A percentile compares a stretch with the other conserved stretches of the same genome.
These are phyloP conservation scores for Jacaranda copaia DNA, from an alignment of 257 asterid genomes.

Conservation along the genomic window DNA sequence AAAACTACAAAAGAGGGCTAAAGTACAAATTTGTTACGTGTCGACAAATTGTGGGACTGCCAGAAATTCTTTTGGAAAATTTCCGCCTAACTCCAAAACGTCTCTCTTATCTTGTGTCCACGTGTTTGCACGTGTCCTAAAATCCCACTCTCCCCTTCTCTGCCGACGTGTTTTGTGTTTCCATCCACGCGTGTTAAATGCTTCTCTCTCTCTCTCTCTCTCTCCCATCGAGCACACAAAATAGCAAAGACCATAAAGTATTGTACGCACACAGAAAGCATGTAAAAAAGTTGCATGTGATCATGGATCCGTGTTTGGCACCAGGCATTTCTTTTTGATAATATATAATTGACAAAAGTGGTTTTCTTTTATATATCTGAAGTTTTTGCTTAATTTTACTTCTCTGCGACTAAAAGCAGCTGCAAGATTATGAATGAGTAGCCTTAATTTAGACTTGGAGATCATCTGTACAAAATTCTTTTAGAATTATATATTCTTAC, in stretches of 20 bases:
- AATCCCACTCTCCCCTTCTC: background rate
- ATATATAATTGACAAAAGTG: background rate
- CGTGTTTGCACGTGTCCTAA: slow-evolving; percentile 54
- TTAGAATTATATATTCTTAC: too few species aligned
- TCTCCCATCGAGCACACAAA: too few species aligned
- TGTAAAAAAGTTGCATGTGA: background rate
- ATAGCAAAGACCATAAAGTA: too few species aligned
- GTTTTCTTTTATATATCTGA: background rate
- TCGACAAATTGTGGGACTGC: background rate
- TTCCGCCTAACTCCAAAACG: slow-evolving; percentile 45
- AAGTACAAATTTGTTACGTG: slow-evolving; percentile 37
- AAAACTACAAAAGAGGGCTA: slow-evolving; percentile 10
- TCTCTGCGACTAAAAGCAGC: background rate
- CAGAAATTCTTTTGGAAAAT: slow-evolving; percentile 18
- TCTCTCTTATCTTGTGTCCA: slow-evolving; percentile 32
- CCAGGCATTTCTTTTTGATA: too few species aligned
- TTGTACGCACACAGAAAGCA: background rate
- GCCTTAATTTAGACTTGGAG: too few species aligned
- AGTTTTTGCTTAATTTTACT: background rate
- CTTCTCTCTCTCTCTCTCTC: background rate
- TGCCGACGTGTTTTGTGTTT: slow-evolving; percentile 31
- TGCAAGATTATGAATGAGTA: background rate
- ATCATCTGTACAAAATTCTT: too few species aligned
- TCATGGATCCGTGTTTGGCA: background rate
- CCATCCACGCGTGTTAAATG: slow-evolving; percentile 31